Conservation (phyloP, 768 basidiomycete species). For the Pholiota microspora region DNA sequence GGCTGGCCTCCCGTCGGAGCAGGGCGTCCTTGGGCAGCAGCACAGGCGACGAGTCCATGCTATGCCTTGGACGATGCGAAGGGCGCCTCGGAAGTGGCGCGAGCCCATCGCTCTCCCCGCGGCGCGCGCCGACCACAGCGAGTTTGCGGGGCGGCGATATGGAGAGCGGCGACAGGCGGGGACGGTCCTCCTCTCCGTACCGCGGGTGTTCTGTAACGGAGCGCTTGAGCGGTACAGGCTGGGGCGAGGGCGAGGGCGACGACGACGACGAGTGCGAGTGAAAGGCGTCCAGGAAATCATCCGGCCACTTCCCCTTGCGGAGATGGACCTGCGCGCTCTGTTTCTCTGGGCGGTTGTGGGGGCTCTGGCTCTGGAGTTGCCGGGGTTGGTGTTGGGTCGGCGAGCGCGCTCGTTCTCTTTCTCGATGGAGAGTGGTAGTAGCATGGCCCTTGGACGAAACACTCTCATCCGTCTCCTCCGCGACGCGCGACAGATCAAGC, state of each 20-base stretch:
- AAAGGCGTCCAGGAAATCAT: constrained; percentile 71
- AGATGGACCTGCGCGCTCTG: constrained; percentile 48
- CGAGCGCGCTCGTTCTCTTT: constrained; percentile 11
- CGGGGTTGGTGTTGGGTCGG: neutral
- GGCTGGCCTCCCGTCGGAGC: constrained; percentile 54
- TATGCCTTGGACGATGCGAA: constrained; percentile 63
- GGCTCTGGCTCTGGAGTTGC: constrained; percentile 7
- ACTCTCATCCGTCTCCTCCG: constrained; percentile 70
- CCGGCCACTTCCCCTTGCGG: constrained; percentile 81
- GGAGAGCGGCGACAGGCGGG: constrained; percentile 29
- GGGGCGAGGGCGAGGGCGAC: constrained; percentile 9
- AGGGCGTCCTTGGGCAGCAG: constrained; percentile 49
- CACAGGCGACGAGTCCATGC: constrained; percentile 50
- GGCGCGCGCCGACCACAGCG: constrained; percentile 46
- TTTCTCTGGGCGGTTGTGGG: constrained; percentile 21
- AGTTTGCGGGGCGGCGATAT: constrained; percentile 53
- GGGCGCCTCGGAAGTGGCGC: constrained; percentile 55
- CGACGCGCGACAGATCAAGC: constrained; percentile 63
- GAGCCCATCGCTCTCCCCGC: constrained; percentile 40
- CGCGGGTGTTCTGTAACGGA: constrained; percentile 21
- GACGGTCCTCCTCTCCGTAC: neutral
- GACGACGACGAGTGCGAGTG: constrained; percentile 22
- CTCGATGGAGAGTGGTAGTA: constrained; percentile 4
- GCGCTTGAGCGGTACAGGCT: constrained; percentile 26
- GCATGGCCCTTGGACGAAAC: constrained; percentile 31